phyloP scores from a whole-genome alignment of 768 basidiomycete species.

The Boletus pseudo-olivaceus region DNA sequence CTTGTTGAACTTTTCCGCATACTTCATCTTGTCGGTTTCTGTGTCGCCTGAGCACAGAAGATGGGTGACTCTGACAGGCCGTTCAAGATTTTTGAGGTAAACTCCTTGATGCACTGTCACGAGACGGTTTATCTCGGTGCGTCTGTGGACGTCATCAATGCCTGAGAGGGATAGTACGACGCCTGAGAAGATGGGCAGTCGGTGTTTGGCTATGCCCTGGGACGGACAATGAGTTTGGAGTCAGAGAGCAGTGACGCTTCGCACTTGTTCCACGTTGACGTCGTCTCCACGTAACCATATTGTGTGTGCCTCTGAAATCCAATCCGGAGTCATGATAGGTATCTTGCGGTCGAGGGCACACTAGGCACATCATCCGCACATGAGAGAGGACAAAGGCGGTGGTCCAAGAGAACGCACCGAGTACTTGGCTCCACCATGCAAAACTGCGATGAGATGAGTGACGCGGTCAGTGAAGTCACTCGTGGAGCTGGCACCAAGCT shows the following conservation, averaged over 20 bases:
- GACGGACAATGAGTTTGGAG: not conserved
- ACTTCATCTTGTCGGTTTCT: conserved; percentile 72
- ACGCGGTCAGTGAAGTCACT: conserved; percentile 78
- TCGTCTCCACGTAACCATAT: conserved; percentile 81
- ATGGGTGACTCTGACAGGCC: conserved; percentile 80
- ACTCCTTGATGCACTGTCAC: conserved; percentile 59
- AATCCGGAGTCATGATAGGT: conserved; percentile 73
- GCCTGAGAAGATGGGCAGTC: conserved; percentile 69
- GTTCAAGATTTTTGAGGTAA: conserved; percentile 73
- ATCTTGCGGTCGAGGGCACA: conserved; percentile 79
- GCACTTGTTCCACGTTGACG: conserved; percentile 61
- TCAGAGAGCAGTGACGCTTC: conserved; percentile 7
- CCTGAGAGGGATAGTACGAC: conserved; percentile 75
- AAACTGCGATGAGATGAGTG: conserved; percentile 83
- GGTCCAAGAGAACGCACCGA: conserved; percentile 41
- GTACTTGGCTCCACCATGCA: conserved; percentile 85
- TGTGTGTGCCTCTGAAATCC: conserved; percentile 70
- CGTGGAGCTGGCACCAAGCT: conserved; percentile 72
- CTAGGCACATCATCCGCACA: too few relatives aligned
- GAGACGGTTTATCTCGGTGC: conserved; percentile 61
- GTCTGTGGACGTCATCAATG: conserved; percentile 55
- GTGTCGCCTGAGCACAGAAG: conserved; percentile 70
- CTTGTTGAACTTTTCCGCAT: conserved; percentile 70
- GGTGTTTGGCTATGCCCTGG: conserved; percentile 58
- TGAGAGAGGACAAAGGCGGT: not conserved